Evolutionary conservation across 1,139 yeast species (phyloP).

Genomic region (Spathaspora jeffriesii): DNA sequence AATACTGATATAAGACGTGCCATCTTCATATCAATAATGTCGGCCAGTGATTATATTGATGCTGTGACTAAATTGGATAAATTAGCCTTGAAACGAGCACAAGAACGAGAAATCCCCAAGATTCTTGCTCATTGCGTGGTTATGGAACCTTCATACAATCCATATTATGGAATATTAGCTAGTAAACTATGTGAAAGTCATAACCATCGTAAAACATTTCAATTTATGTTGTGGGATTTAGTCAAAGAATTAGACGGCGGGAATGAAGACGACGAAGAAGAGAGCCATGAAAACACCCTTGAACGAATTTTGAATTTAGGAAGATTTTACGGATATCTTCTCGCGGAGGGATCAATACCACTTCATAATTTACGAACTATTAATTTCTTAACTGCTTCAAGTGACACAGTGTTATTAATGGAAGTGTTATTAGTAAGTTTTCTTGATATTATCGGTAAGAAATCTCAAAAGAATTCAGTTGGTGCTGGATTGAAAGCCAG

Average conservation of each 20-base stretch:
- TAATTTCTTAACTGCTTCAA: slow-evolving; percentile 71
- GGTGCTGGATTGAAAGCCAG: slow-evolving; percentile 44
- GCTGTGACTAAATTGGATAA: slow-evolving; percentile 83
- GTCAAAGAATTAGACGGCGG: slow-evolving; percentile 66
- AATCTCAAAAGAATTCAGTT: slow-evolving; percentile 53
- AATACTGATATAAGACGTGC: slow-evolving; percentile 95
- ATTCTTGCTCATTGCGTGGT: slow-evolving; percentile 85
- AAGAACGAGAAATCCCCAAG: slow-evolving; percentile 84
- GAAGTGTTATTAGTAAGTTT: slow-evolving; percentile 74
- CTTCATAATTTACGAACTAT: slow-evolving; percentile 72
- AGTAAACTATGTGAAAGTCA: slow-evolving; percentile 71
- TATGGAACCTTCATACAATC: slow-evolving; percentile 83
- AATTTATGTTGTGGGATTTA: slow-evolving; percentile 88
- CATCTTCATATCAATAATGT: slow-evolving; percentile 90
- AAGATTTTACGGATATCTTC: slow-evolving; percentile 71
- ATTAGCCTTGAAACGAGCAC: slow-evolving; percentile 75
- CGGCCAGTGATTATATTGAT: slow-evolving; percentile 90
- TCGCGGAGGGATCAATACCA: slow-evolving; percentile 72
- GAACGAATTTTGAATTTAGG: slow-evolving; percentile 72
- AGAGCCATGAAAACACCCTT: slow-evolving; percentile 45
- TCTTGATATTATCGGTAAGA: slow-evolving; percentile 65
- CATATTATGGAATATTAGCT: slow-evolving; percentile 85
- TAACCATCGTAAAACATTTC: slow-evolving; percentile 77
- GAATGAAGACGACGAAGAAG: slow-evolving; percentile 40
- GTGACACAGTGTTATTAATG: slow-evolving; percentile 66